Base-by-base conservation (phyloP, 805 yeast genomes). In the Metschnikowia borealis region DNA sequence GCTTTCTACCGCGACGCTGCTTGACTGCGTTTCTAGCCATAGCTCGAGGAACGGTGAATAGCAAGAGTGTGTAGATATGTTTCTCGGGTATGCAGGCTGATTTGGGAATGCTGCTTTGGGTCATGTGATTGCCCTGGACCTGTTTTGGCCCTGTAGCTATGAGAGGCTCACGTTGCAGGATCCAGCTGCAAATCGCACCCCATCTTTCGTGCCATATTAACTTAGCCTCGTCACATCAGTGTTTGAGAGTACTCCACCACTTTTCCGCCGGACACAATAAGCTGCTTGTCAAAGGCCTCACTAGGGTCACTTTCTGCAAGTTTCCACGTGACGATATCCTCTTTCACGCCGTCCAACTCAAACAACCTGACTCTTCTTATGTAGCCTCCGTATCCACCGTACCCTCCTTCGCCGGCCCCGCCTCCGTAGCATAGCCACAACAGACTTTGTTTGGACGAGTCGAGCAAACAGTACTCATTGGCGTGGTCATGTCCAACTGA, bases 351-450 rank as follows among this genome's bases (percentile, higher is more conserved):
- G 62, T 89, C 84, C 11, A 91, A 59, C 38, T 87, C 89, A 63
- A 76, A 92, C 0, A 85, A 59, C 44, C 99, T 74, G 41, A 89
- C 61, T 49, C 97, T 77, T 59, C 99, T 80, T n/a, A 85, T 74
- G 32, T 85, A 88, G 1, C 91, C 92, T 1, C 90, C 92, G 60
- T 90, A 89, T 0, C 97, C 97, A 7, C 86, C 97, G 63, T 94
- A 94, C 0, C 97, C 98, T 37, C 98, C 99, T 68, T 89, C 95
- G 14, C 98, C 99, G 5, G 80, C 77, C 1, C 84, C 95, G 23
- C 99, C 99, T 3, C 96, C 99, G 63, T 89, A 90, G 62, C 99
- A 94, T 33, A 94, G 70, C 96, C 96, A 89, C 32, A 85, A 67
- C 49, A 69, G 69, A 23, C 33, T 44, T 59, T 74, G 65, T 34